Conservation (phyloP, 1,284 basidiomycete genomes). For the Microbotryum lychnidis-dioicae region DNA sequence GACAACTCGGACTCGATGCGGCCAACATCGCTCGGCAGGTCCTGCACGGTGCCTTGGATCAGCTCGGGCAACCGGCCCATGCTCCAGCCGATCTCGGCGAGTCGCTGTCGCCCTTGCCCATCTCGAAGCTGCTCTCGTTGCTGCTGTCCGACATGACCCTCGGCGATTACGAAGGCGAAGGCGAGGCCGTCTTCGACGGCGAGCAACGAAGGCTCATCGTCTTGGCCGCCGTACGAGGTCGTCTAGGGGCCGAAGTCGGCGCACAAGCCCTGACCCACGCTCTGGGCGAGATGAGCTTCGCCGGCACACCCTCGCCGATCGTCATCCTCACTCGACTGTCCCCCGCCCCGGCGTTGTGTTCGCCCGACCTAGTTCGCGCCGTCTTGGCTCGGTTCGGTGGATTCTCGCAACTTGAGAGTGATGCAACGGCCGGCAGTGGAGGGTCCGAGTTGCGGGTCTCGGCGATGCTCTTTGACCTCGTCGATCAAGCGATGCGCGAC, state of each 20-base stretch:
- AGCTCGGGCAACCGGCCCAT: constrained; percentile 26
- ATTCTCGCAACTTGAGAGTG: not conserved
- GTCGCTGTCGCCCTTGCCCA: constrained; percentile 56
- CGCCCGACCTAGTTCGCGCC: constrained; percentile 55
- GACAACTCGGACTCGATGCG: constrained; percentile 27
- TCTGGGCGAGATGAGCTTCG: constrained; percentile 33
- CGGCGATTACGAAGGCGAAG: constrained; percentile 29
- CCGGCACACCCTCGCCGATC: constrained; percentile 9
- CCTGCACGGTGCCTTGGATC: constrained; percentile 15
- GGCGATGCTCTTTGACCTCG: constrained; percentile 19
- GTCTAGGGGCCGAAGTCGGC: constrained; percentile 36
- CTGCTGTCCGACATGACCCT: constrained; percentile 53
- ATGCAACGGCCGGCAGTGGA: constrained; percentile 2
- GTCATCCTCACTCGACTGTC: constrained; percentile 25
- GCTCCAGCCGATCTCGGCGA: constrained; percentile 69
- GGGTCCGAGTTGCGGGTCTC: constrained; percentile 20
- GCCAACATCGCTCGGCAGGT: constrained; percentile 16
- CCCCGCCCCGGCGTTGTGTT: constrained; percentile 27
- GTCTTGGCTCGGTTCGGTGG: constrained; percentile 63
- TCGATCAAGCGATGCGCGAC: constrained; percentile 23
- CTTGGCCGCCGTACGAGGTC: constrained; percentile 34
- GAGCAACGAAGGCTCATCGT: constrained; percentile 35
- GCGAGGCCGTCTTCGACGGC: constrained; percentile 30
- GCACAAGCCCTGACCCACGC: constrained; percentile 36
- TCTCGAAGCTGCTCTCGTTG: constrained; percentile 68